Percentiles rank a stretch among this genome's conserved stretches.
Evolutionary conservation across 1,284 basidiomycete genomes (phyloP).

Genomic region (Naganishia sp.): DNA sequence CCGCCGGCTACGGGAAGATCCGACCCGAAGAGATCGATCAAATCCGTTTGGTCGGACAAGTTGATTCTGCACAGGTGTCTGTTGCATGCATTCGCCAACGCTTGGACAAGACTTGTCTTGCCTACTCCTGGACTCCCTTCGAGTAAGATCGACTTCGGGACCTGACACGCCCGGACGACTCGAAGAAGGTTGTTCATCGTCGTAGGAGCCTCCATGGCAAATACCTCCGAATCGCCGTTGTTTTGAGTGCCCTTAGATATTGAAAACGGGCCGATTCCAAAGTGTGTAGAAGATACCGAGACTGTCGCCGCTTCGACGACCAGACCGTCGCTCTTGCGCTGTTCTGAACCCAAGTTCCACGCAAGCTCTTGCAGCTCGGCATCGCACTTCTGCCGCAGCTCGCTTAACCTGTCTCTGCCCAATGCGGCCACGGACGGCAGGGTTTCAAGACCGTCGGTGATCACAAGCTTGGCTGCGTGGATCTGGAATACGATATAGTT

Average conservation of each 20-base stretch:
- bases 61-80: conserved; percentile 92
- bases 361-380: conserved; percentile 40
- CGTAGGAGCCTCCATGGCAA: conserved; percentile 87
- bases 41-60: conserved; percentile 96
- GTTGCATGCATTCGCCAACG: conserved; percentile 78
- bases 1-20: conserved; percentile 95
- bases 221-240: conserved; percentile 51
- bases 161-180: conserved; percentile 84
- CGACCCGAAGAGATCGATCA: conserved; percentile 94
- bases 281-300: conserved; percentile 35
- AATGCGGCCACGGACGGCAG: conserved; percentile 64
- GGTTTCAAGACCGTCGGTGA: conserved; percentile 78
- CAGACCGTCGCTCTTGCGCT: conserved; percentile 5
- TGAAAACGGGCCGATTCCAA: conserved; percentile 76
- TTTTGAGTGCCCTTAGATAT: conserved; percentile 64
- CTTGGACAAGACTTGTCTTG: conserved; percentile 91
- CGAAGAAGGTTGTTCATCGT: conserved; percentile 86
- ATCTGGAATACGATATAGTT: conserved; percentile 59
- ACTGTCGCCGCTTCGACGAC: conserved; percentile 29
- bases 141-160: conserved; percentile 87
- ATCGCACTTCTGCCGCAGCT: conserved; percentile 47
- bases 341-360: conserved; percentile 34
- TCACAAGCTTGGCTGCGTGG: conserved; percentile 82
- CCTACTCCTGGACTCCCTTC: conserved; percentile 99
- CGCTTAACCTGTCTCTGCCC: conserved; percentile 41